Percentiles rank a stretch among this genome's conserved stretches.
phyloP scores from a whole-genome alignment of 306 rosid species.

The Cicer pinnatifidum region DNA sequence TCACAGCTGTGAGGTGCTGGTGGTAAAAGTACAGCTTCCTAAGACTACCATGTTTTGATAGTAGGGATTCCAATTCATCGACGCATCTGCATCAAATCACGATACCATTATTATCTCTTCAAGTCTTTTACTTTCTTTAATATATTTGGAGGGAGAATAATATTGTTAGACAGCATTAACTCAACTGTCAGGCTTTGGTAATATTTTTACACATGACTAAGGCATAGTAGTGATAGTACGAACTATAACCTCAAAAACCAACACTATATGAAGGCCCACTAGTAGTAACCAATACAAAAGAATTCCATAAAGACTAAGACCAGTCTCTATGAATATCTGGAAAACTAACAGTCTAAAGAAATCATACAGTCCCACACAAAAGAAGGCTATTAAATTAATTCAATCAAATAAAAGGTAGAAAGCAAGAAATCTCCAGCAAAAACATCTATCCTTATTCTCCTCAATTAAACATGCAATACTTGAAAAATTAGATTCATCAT shows the following conservation, averaged over 20 bases:
- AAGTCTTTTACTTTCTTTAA: background rate
- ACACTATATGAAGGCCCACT: constrained; percentile 15
- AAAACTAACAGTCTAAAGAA: background rate
- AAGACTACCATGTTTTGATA: constrained; percentile 92
- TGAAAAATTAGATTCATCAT: constrained; percentile 27
- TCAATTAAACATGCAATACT: background rate
- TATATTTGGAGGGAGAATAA: constrained; percentile 13
- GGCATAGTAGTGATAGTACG: background rate
- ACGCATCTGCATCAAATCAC: constrained; percentile 73
- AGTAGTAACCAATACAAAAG: constrained; percentile 6
- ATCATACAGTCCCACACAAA: constrained; percentile 4
- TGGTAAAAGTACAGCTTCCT: constrained; percentile 91
- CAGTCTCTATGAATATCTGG: constrained; percentile 13
- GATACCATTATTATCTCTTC: constrained; percentile 32
- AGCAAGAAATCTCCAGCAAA: constrained; percentile 4
- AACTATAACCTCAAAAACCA: constrained; percentile 32
- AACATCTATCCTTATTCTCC: constrained; percentile 18
- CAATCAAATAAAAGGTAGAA: background rate
- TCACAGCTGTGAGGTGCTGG: constrained; percentile 92
- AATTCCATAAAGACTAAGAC: background rate
- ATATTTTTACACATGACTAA: background rate
- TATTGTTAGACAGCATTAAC: constrained; percentile 2
- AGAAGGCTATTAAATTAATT: constrained; percentile 30
- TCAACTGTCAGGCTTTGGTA: constrained; percentile 17
- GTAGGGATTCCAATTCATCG: constrained; percentile 88